Percentiles rank a stretch among this genome's conserved stretches.
Conservation (phyloP, 768 basidiomycete genomes). For the Agrocybe pediades region DNA sequence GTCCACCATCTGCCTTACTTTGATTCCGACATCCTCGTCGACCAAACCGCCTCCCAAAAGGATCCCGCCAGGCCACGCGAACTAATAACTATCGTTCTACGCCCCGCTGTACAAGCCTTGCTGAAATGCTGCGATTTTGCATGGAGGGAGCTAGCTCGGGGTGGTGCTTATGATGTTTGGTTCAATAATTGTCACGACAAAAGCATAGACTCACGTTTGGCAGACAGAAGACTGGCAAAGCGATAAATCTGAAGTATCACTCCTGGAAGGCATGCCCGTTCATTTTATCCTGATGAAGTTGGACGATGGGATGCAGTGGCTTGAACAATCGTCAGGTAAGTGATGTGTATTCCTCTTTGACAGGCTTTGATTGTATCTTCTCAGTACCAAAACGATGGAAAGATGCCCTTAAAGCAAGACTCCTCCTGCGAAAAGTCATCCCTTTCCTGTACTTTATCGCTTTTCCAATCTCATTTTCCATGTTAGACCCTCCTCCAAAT, state of each 20-base stretch:
- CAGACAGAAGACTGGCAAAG: conserved; percentile 89
- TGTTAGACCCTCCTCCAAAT: conserved; percentile 51
- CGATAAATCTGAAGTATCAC: conserved; percentile 82
- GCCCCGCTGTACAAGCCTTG: conserved; percentile 65
- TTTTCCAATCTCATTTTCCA: neutral
- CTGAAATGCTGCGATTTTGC: conserved; percentile 82
- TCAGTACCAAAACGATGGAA: conserved; percentile 54
- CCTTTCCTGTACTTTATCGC: neutral
- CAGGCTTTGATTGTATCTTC: conserved; percentile 2
- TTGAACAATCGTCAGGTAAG: conserved; percentile 48
- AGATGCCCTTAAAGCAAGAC: conserved; percentile 50
- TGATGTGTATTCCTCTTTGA: conserved; percentile 1
- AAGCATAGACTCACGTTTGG: conserved; percentile 14
- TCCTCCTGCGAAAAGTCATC: conserved; percentile 60
- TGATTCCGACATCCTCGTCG: conserved; percentile 45
- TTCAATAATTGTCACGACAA: conserved; percentile 7
- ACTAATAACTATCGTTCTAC: conserved; percentile 68
- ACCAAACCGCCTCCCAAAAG: conserved; percentile 3
- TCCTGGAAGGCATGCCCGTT: conserved; percentile 66
- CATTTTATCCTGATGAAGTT: conserved; percentile 53
- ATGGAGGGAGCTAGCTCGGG: conserved; percentile 81
- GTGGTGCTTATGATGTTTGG: conserved; percentile 77
- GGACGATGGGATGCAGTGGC: conserved; percentile 65
- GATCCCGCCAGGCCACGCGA: conserved; percentile 57
- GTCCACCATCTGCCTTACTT: conserved; percentile 65